Base-by-base conservation (phyloP, 164 flowering plant genomes). In the Liriodendron chinense region DNA sequence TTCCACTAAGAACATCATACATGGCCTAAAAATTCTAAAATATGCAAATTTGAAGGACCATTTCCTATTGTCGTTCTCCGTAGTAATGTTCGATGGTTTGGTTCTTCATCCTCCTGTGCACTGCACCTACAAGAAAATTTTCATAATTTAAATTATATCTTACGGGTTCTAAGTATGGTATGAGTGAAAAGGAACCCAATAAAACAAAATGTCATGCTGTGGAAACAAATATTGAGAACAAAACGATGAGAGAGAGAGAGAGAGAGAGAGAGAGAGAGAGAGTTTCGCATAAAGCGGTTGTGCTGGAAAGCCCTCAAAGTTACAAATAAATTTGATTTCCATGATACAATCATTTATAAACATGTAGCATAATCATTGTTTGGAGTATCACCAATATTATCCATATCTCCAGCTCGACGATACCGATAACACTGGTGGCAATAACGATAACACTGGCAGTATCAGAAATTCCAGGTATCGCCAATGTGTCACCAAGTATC, bases 41-140 rank as follows among this genome's bases (percentile, higher is more conserved):
- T 26, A 56, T 16, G 43, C 47, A 71, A 63, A 71, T 24, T 71
- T 67, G n/a, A 64, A 65, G 28, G 65, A 96, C 99, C 99, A 87
- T 96, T 96, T 87, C 98, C 99, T 74, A 96, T 94, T 62, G 98
- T 96, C 79, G 90, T 94, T 83, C 99, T 86, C 72, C 98, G 85
- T 67, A 84, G 47, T 77, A 94, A 85, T 77, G 79, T 80, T 69
- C 85, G 87, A 70, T 72, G 79, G 77, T 82, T 77, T 69, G 89
- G 92, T 47, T 92, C 98, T 77, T 93, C 99, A 77, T 96, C 99
- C 68, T 91, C 99, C 66, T 84, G 96, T 23, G 94, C 98, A 87
- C 98, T 92, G 69, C 84, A 82, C 88, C 99, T 96, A 76, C 70
- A 76, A 49, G 74, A 81, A 65, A 68, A 65, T 50, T 75, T 16